phyloP scores from a whole-genome alignment of 768 basidiomycete species.

The Trametes punicea region DNA sequence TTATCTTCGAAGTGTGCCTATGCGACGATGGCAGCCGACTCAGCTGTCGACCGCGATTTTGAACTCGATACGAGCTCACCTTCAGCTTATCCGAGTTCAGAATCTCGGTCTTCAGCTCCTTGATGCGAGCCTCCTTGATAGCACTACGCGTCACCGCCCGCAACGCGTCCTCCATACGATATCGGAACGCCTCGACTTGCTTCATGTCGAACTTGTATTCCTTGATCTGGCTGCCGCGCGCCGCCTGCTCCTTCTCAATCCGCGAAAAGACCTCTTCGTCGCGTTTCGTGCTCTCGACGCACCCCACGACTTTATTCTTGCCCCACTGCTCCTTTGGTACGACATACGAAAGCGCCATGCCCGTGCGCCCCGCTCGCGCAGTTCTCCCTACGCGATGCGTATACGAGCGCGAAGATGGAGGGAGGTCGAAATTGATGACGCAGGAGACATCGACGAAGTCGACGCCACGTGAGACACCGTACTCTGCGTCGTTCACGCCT shows the following conservation, averaged over 20 bases:
- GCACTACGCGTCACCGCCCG: slow-evolving; percentile 82
- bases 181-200: slow-evolving; percentile 95
- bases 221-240: slow-evolving; percentile 55
- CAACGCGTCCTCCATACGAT: slow-evolving; percentile 96
- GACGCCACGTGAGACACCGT: slow-evolving; percentile 92
- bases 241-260: slow-evolving; percentile 75
- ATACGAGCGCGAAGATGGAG: slow-evolving; percentile 80
- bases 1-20: slow-evolving; percentile 99
- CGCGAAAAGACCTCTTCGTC: slow-evolving; percentile 77
- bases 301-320: slow-evolving; percentile 69
- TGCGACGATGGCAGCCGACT: neutral
- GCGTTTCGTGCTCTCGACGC: slow-evolving; percentile 61
- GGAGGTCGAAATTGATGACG: slow-evolving; percentile 98
- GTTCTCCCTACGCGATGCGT: slow-evolving; percentile 96
- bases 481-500: slow-evolving; percentile 58
- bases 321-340: slow-evolving; percentile 68
- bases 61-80: slow-evolving; percentile 42
- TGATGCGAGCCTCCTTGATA: slow-evolving; percentile 87
- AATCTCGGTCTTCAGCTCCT: slow-evolving; percentile 91
- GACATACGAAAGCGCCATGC: slow-evolving; percentile 88
- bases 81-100: slow-evolving; percentile 96
- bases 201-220: slow-evolving; percentile 95
- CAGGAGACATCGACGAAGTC: slow-evolving; percentile 97
- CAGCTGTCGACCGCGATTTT: too few species aligned
- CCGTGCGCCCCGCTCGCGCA: slow-evolving; percentile 91